These are phyloP conservation scores for Micractinium sp. DNA, from an alignment of 139 green algal genomes.

Conservation along the genomic window DNA sequence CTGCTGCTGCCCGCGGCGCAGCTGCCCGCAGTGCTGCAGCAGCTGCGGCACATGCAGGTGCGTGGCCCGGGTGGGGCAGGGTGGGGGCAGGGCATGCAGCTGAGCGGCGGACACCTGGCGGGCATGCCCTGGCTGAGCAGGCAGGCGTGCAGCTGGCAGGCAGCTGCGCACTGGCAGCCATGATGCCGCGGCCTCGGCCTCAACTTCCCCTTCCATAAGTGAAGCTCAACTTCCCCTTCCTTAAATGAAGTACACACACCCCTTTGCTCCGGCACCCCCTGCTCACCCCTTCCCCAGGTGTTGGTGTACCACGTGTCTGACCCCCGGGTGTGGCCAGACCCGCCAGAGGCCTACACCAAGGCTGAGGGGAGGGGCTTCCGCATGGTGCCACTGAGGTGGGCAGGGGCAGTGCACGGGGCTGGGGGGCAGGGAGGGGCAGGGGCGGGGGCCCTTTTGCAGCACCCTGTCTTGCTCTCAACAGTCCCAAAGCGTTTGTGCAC, in stretches of 20 bases:
- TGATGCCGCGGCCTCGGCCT: not conserved
- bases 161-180: too few species aligned
- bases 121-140: not conserved
- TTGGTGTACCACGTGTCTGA: constrained; percentile 2
- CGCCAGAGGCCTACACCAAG: constrained; percentile 10
- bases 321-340: not conserved
- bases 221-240: not conserved
- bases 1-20: not conserved
- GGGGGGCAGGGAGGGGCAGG: not conserved
- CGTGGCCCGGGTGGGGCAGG: not conserved
- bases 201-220: not conserved
- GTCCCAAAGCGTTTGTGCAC: not conserved
- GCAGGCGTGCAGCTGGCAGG: not conserved
- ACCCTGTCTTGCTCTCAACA: not conserved
- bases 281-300: not conserved
- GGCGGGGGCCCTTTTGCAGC: not conserved
- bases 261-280: not conserved
- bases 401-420: not conserved
- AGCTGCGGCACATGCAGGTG: constrained; percentile 25
- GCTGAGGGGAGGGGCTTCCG: not conserved
- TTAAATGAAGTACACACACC: not conserved
- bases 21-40: not conserved
- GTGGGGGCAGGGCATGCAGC: not conserved
- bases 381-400: not conserved
- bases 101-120: not conserved